Evolutionary conservation across 2,329 filamentous ascomycete genomes (phyloP).

Genomic region (Simplicillium sp.): DNA sequence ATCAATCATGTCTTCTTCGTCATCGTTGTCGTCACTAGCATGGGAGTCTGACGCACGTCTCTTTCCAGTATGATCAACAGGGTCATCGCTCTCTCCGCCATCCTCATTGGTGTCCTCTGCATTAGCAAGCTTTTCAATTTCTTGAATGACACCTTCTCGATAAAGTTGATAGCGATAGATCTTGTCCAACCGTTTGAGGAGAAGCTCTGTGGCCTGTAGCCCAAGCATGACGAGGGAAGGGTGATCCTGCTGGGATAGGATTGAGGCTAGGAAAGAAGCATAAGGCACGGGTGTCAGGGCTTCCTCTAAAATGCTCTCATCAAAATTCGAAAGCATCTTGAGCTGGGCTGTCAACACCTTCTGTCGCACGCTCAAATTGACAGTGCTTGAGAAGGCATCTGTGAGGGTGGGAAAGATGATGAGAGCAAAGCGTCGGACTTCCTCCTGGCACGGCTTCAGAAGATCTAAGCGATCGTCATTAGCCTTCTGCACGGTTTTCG

Average conservation of each 20-base stretch:
- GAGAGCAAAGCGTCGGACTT: conserved; percentile 85
- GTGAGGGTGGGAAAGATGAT: conserved; percentile 92
- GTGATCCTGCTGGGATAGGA: conserved; percentile 92
- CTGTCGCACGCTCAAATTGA: conserved; percentile 88
- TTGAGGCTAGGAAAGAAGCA: conserved; percentile 89
- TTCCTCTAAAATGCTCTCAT: conserved; percentile 73
- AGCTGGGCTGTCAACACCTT: conserved; percentile 93
- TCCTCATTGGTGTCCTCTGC: conserved; percentile 19
- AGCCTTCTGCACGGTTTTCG: conserved; percentile 36
- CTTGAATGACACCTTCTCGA: conserved; percentile 86
- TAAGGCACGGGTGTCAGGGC: conserved; percentile 83
- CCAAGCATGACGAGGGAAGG: conserved; percentile 77
- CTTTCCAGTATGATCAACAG: too few species aligned
- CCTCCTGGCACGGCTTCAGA: conserved; percentile 69
- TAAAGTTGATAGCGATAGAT: conserved; percentile 97
- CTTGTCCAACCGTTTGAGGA: conserved; percentile 72
- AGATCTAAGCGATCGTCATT: conserved; percentile 78
- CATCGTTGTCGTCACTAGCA: conserved; percentile 6
- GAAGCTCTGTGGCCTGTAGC: conserved; percentile 79
- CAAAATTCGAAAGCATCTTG: conserved; percentile 96
- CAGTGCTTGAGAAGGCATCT: conserved; percentile 94
- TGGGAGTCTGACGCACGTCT: too few species aligned
- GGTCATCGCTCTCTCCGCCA: conserved; percentile 5
- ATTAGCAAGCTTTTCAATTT: conserved; percentile 65
- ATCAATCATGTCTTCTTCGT: conserved; percentile 7